Evolutionary conservation across 805 yeast genomes (phyloP).

Genomic region (Clavispora fructus): DNA sequence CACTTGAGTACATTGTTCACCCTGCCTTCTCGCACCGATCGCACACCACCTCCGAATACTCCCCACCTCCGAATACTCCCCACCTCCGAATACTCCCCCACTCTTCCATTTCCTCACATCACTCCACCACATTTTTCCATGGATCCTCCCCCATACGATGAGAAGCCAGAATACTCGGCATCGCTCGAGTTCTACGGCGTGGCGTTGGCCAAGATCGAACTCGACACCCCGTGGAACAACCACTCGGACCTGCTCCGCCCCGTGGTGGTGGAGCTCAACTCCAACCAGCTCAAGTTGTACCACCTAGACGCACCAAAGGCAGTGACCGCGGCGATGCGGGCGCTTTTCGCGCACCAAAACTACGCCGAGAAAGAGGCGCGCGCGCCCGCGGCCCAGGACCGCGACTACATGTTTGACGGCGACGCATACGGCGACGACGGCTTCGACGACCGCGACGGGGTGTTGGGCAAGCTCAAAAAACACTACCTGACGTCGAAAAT

Average conservation of each 20-base stretch:
- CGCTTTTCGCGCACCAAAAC: conserved; percentile 28
- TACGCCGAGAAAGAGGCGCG: conserved; percentile 8
- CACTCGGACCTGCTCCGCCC: conserved; percentile 29
- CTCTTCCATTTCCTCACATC: neutral
- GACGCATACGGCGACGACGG: conserved; percentile 29
- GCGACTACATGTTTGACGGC: conserved; percentile 20
- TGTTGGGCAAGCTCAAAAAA: conserved; percentile 16
- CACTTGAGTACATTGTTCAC: no score
- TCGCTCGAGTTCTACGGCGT: conserved; percentile 30
- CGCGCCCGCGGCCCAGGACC: conserved; percentile 2
- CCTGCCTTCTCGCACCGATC: no score
- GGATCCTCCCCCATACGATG: conserved; percentile 12
- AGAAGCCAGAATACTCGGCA: conserved; percentile 27
- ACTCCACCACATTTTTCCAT: neutral
- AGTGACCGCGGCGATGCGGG: conserved; percentile 20
- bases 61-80: no score
- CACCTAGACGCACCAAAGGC: conserved; percentile 19
- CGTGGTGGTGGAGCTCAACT: conserved; percentile 34
- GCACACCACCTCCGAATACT: no score
- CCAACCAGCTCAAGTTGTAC: conserved; percentile 34
- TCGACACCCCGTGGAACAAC: conserved; percentile 31
- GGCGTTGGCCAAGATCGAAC: conserved; percentile 30
- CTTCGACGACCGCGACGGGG: conserved; percentile 2
- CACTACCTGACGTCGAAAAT: conserved; percentile 14
- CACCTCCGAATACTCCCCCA: no score